Evolutionary conservation across 1,284 basidiomycete genomes (phyloP), one percentile per base, ranked within the genome.

Genomic region (Retiboletus fuscus): DNA sequence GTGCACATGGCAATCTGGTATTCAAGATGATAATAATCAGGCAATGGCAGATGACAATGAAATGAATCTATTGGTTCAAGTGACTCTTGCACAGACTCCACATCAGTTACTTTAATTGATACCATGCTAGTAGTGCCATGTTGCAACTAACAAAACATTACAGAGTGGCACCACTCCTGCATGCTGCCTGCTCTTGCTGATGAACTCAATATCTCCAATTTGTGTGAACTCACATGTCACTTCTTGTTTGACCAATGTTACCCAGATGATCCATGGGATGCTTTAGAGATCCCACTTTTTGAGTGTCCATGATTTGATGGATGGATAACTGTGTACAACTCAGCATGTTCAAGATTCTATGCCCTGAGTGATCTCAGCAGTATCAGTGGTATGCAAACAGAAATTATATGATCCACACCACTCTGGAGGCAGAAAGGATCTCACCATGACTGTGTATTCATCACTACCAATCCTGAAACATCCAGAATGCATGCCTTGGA

Each of bases 161-260:
- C 34, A 39, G 34, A 39, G 34, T 39, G 34, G 34, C 34, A 8
- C 34, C 34, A 10, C 34, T 39, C 34, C 34, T 8, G 34, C 34
- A 39, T 7, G 6, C 15, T 61, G 13, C 26, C 51, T 10, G 26
- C 4, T 3, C 63, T 74, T 4, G 55, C 20, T 18, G 26, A 30
- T 3, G 66, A 74, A 41, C 43, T 74, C 11, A 4, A 26, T n/a
- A 47, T 68, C 24, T 34, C 43, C 0, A 64, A 71, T 15, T 60
- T 74, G 43, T 6, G n/a, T 24, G 16, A 57, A 8, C 22, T 67
- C 3, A 53, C 62, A 6, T 15, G 43, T 12, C 12, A 13, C 8
- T 74, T 74, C 46, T 61, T 74, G 6, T 74, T 74, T 3, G 2
- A 63, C 7, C 69, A 74, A 28, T 15, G 12, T 10, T 28, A 49